Evolutionary conservation across 805 yeast genomes (phyloP), one percentile per base, ranked within the genome.

Genomic region (Huiozyma naganishii): DNA sequence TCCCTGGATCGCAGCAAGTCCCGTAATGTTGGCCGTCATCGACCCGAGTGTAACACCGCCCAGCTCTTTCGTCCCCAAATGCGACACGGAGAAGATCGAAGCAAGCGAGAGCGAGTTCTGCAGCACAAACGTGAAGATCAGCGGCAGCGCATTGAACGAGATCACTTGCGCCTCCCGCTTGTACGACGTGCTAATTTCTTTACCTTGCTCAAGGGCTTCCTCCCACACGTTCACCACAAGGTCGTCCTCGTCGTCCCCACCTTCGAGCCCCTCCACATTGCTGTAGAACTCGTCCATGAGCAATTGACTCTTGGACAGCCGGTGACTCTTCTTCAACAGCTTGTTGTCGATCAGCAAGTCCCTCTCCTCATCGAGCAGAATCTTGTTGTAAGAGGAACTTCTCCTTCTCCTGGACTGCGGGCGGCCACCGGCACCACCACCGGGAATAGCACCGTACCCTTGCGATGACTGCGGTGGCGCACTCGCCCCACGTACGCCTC

Each of bases 11-110:
- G 82, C 72, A 33, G 87, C 83, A 48, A 81, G 74, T 1, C 86
- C 89, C 3, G 83, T 72, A 43, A 83, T 81, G 55, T 81, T 83
- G 6, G 86, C 83, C 5, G 88, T 80, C 87, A 83, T 82, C 17
- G 83, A 73, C 12, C 84, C 81, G 40, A 83, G 64, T 11, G 87
- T 77, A 6, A 81, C 83, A 30, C 87, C 90, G 11, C 88, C 90
- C 40, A 83, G 67, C 51, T 81, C 87, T 27, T 72, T 70, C 33
- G 77, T 73, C 2, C 90, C 89, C 42, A 83, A 69, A 50, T 79
- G 76, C 7, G 90, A 88, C 29, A 82, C 89, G 3, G 83, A 77
- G 57, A 83, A 82, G 32, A 83, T 83, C 0, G 86, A 79, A 11
- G 88, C 86, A 41, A 83, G 80, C 4, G 86, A 79, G 40, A 83